Evolutionary conservation across 1,284 basidiomycete species (phyloP).

Genomic region (Agaricales sp.): DNA sequence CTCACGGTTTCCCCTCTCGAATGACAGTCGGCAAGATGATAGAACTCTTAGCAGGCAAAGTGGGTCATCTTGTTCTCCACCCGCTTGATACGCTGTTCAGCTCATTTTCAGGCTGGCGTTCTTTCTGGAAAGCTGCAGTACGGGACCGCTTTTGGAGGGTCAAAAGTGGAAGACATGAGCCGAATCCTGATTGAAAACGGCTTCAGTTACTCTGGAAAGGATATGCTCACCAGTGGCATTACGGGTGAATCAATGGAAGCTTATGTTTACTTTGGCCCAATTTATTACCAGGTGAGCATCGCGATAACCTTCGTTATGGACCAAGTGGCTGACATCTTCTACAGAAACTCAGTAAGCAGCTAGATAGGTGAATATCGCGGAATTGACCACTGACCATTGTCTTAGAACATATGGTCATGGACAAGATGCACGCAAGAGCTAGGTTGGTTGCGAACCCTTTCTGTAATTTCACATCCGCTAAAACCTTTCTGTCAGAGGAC

Average conservation of each 20-base stretch:
- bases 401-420: constrained; percentile 94
- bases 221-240: constrained; percentile 96
- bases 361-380: constrained; percentile 33
- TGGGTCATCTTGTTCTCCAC: constrained; percentile 26
- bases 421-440: constrained; percentile 99
- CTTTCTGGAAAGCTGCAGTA: constrained; percentile 83
- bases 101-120: constrained; percentile 63
- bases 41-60: constrained; percentile 94
- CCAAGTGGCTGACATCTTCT: constrained; percentile 10
- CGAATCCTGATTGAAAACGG: constrained; percentile 91
- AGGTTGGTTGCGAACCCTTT: constrained; percentile 37
- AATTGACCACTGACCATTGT: not conserved
- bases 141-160: constrained; percentile 95
- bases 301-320: constrained; percentile 2
- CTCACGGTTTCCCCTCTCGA: constrained; percentile 98
- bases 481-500: constrained; percentile 52
- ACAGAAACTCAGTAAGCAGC: constrained; percentile 81
- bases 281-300: constrained; percentile 83
- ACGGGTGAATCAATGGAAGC: constrained; percentile 95
- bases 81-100: no score
- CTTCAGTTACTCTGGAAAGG: constrained; percentile 96
- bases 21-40: constrained; percentile 99
- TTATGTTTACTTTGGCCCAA: constrained; percentile 98
- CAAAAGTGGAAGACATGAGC: constrained; percentile 97
- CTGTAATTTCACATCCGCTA: constrained; percentile 7